A percentile compares a stretch with the other conserved stretches of the same genome.
These are phyloP conservation scores for Podospora anserina DNA, from an alignment of 495 filamentous ascomycete genomes.

Conservation along the genomic window DNA sequence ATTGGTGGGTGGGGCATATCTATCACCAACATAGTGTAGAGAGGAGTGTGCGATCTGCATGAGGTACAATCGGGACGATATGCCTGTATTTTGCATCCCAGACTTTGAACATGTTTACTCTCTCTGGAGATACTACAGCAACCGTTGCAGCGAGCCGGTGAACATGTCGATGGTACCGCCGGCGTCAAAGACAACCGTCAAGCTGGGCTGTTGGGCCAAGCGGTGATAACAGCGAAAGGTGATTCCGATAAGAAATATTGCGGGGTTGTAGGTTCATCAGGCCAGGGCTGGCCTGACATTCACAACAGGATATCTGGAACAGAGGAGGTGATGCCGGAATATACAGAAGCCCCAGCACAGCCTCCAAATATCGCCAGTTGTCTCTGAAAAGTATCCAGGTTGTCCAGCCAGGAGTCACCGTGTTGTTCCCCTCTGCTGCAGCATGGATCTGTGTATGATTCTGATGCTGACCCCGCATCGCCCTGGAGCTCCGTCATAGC, in stretches of 20 bases:
- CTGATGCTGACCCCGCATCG: conserved; percentile 7
- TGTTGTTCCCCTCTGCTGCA: background rate
- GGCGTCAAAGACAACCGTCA: no score
- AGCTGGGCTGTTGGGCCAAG: no score
- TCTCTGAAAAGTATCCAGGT: background rate
- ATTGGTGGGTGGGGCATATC: background rate
- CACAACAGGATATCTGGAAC: background rate
- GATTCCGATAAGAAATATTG: background rate
- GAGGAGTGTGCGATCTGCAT: background rate
- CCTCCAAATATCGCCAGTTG: no score
- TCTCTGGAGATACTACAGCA: background rate
- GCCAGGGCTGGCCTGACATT: background rate
- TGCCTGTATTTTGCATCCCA: background rate
- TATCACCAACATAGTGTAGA: background rate
- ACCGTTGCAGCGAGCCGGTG: background rate
- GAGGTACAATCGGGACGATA: background rate
- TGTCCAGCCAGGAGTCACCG: background rate
- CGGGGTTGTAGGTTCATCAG: background rate
- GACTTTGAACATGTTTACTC: background rate
- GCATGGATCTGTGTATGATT: background rate
- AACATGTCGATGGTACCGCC: no score
- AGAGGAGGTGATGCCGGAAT: background rate
- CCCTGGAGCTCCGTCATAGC: conserved; percentile 11
- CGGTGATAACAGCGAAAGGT: background rate
- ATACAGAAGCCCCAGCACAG: no score